Evolutionary conservation across 148 eudicot genomes (phyloP).

Genomic region (Diospyros kaki): DNA sequence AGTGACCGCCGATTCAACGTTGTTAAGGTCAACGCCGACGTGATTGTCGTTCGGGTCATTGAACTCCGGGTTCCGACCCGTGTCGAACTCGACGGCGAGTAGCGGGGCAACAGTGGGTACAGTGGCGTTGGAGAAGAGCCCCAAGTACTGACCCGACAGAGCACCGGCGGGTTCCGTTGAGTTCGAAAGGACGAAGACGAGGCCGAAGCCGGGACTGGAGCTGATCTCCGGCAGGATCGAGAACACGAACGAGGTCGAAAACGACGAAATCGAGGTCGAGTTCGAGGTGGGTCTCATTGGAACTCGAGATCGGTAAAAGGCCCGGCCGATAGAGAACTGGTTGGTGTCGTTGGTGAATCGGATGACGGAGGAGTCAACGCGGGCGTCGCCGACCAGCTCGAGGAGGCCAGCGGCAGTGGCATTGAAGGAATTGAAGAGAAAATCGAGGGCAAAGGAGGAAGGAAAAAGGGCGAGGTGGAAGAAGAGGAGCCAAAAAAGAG

Average conservation of each 20-base stretch:
- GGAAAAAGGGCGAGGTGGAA: constrained; percentile 3
- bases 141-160: constrained; percentile 43
- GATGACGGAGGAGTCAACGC: constrained; percentile 32
- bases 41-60: constrained; percentile 43
- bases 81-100: constrained; percentile 47
- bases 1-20: constrained; percentile 19
- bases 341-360: constrained; percentile 44
- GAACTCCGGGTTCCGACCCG: constrained; percentile 42
- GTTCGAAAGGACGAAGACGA: constrained; percentile 38
- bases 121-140: constrained; percentile 26
- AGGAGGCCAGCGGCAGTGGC: constrained; percentile 17
- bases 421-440: constrained; percentile 41
- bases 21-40: constrained; percentile 42
- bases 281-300: constrained; percentile 22
- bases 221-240: constrained; percentile 35
- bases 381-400: constrained; percentile 31
- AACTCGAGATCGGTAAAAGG: constrained; percentile 28
- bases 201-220: constrained; percentile 51
- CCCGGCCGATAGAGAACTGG: constrained; percentile 39
- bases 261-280: constrained; percentile 20
- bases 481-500: neutral
- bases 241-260: constrained; percentile 50
- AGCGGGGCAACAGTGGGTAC: constrained; percentile 22
- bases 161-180: constrained; percentile 28
- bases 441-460: constrained; percentile 31